phyloP scores from a whole-genome alignment of 2,329 filamentous ascomycete genomes.

The Exserohilum turcica region DNA sequence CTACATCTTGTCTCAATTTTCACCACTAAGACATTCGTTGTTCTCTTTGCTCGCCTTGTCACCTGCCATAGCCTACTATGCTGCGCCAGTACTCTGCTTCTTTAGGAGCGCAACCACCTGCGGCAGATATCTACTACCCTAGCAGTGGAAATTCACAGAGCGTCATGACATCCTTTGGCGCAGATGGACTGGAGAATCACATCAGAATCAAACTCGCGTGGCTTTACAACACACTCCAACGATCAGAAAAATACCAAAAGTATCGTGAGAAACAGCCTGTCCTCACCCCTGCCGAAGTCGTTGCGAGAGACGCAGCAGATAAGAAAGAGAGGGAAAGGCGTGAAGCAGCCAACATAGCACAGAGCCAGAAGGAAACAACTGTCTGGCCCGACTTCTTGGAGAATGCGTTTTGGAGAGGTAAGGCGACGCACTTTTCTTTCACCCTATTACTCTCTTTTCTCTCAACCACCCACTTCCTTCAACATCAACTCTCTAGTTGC shows the following conservation, averaged over 20 bases:
- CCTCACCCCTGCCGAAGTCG: slow-evolving; percentile 22
- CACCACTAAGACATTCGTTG: slow-evolving; percentile 49
- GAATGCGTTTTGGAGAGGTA: slow-evolving; percentile 56
- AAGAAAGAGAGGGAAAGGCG: slow-evolving; percentile 19
- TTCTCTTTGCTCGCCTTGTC: slow-evolving; percentile 34
- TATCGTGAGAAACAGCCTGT: slow-evolving; percentile 52
- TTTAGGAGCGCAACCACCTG: slow-evolving; percentile 49
- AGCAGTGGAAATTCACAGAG: slow-evolving; percentile 33
- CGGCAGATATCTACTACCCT: slow-evolving; percentile 32
- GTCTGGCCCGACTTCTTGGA: slow-evolving; percentile 56
- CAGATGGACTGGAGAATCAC: slow-evolving; percentile 36
- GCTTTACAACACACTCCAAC: slow-evolving; percentile 36
- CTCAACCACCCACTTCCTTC: too few relatives aligned
- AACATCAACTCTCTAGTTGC: neutral
- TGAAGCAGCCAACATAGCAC: slow-evolving; percentile 18
- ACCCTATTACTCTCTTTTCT: neutral
- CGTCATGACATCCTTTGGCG: slow-evolving; percentile 22
- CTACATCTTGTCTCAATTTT: slow-evolving; percentile 39
- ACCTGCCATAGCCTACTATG: slow-evolving; percentile 37
- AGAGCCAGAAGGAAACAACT: slow-evolving; percentile 45
- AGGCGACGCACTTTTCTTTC: slow-evolving; percentile 1
- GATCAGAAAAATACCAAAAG: slow-evolving; percentile 52
- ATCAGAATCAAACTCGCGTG: slow-evolving; percentile 36
- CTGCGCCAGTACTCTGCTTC: slow-evolving; percentile 39
- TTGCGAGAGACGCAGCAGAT: slow-evolving; percentile 27